Evolutionary conservation across 768 basidiomycete genomes (phyloP).

Genomic region (Termitomyces sp.): DNA sequence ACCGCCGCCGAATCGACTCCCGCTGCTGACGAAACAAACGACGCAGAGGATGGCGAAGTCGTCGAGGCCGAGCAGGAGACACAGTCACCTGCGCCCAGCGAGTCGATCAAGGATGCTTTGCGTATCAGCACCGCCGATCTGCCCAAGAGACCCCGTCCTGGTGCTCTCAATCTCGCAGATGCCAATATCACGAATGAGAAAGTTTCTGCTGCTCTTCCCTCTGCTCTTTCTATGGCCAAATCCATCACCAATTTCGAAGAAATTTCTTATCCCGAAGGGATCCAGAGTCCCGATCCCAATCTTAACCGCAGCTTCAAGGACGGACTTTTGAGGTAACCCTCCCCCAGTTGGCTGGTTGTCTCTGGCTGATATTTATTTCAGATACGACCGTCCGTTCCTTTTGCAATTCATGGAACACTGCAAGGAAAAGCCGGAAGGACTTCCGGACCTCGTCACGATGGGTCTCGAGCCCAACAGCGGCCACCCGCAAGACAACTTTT

Average conservation of each 20-base stretch:
- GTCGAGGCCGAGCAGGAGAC: constrained; percentile 21
- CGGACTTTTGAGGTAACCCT: constrained; percentile 89
- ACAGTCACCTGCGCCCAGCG: constrained; percentile 31
- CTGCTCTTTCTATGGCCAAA: constrained; percentile 76
- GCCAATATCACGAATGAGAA: constrained; percentile 35
- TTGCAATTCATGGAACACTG: constrained; percentile 95
- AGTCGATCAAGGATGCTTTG: constrained; percentile 50
- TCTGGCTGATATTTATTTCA: constrained; percentile 22
- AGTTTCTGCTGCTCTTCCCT: constrained; percentile 47
- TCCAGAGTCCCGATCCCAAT: constrained; percentile 88
- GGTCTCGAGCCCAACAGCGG: constrained; percentile 76
- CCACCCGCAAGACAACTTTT: constrained; percentile 34
- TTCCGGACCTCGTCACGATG: constrained; percentile 87
- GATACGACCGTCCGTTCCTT: constrained; percentile 97
- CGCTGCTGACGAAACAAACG: constrained; percentile 14
- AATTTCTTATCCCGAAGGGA: constrained; percentile 79
- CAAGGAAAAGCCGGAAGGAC: constrained; percentile 89
- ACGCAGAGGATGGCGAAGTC: constrained; percentile 30
- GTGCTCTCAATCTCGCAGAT: constrained; percentile 65
- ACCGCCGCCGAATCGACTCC: constrained; percentile 22
- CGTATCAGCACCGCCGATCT: constrained; percentile 61
- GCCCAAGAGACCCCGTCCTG: constrained; percentile 54
- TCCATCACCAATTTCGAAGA: constrained; percentile 79
- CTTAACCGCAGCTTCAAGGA: constrained; percentile 82
- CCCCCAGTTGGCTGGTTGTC: neutral